A percentile compares a stretch with the other conserved stretches of the same genome.
phyloP scores from a whole-genome alignment of 495 filamentous ascomycete species.

The Aspergillus coremiiformis region DNA sequence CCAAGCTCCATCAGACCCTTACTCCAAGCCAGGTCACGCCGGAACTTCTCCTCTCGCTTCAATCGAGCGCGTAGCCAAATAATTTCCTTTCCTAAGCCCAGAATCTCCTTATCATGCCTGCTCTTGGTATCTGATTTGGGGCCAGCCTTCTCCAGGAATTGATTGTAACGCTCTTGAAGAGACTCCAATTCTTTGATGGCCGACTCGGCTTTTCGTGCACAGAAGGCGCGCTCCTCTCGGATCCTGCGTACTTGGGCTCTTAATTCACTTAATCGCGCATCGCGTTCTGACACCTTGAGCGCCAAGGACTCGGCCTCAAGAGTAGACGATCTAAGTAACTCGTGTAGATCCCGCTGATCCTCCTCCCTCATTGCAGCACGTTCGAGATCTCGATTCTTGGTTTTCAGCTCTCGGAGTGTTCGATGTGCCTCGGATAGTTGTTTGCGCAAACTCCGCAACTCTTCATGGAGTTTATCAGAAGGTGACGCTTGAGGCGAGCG shows the following conservation, averaged over 20 bases:
- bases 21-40: constrained; percentile 70
- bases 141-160: constrained; percentile 40
- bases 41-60: constrained; percentile 70
- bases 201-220: constrained; percentile 41
- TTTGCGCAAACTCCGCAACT: constrained; percentile 53
- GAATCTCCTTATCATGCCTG: constrained; percentile 70
- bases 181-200: constrained; percentile 46
- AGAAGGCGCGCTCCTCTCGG: constrained; percentile 50
- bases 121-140: constrained; percentile 41
- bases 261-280: constrained; percentile 47
- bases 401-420: constrained; percentile 49
- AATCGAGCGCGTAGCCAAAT: constrained; percentile 76
- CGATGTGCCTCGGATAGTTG: constrained; percentile 57
- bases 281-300: constrained; percentile 47
- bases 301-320: constrained; percentile 58
- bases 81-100: constrained; percentile 80
- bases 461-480: constrained; percentile 48
- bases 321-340: constrained; percentile 58
- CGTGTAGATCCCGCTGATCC: constrained; percentile 60
- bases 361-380: constrained; percentile 43
- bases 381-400: constrained; percentile 43
- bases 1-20: constrained; percentile 75
- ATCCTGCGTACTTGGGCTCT: constrained; percentile 49
- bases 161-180: constrained; percentile 47
- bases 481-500: constrained; percentile 45